Evolutionary conservation across 495 filamentous ascomycete genomes (phyloP), one percentile per base, ranked within the genome.

Genomic region (Aspergillus indologenus): DNA sequence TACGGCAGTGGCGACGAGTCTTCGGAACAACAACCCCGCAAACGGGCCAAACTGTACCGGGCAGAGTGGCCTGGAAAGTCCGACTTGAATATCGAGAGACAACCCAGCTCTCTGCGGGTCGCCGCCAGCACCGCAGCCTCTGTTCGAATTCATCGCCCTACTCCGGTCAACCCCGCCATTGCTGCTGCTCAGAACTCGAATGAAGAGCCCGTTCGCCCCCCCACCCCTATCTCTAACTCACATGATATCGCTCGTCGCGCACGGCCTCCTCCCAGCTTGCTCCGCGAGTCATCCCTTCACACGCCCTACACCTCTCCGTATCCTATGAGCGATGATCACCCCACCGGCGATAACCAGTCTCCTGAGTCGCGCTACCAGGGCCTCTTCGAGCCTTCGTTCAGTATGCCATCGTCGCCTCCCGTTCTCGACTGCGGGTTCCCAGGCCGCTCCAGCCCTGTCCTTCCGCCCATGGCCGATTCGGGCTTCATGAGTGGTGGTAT

Each of bases 71-170:
- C 80, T 43, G 84, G 83, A 26, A 87, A 84, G 47, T 81, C 84
- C 6, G 82, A 87, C 6, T 85, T 94, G 60, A 80, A 80, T 54
- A 80, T 80, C 65, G 88, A 85, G 45, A 78, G 83, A 24, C 85
- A 84, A 48, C 82, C 86, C 19, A 89, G 90, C 42, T 95, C 91
- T 7, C 76, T 96, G n/a, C 81, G 92, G 54, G 90, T 96, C 12
- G 86, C 88, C 61, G 92, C 92, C 19, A 94, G 90, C 69, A 93
- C 90, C 17, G 85, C 91, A 29, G 90, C 90, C 18, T 95, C 92
- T 8, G 80, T 96, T 57, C 89, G 91, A n/a, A 85, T 87, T 45
- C 88, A 95, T 71, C 83, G 90, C 55, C 92, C 91, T 8, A 83
- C 89, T 29, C 81, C 86, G 8, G 71, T 83, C 19, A 83, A 83